Conservation (phyloP, 345 rosid genomes). For the Populus davidiana region DNA sequence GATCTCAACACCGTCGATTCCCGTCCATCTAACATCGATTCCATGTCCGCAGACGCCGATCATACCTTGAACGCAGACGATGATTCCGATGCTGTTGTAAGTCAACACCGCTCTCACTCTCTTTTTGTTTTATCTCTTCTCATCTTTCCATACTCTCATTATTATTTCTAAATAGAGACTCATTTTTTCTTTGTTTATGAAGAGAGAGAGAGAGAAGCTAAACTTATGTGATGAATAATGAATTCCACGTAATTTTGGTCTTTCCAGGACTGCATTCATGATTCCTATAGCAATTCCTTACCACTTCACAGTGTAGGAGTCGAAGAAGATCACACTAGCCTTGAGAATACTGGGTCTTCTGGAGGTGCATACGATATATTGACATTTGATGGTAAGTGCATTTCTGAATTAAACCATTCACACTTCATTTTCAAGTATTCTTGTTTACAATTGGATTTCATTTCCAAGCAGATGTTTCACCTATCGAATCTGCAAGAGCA, state of each 20-base stretch:
- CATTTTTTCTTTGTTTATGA: too few species aligned
- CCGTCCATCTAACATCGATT: constrained; percentile 41
- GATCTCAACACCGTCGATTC: constrained; percentile 82
- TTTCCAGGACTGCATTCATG: constrained; percentile 66
- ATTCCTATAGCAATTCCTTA: constrained; percentile 62
- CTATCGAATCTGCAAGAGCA: constrained; percentile 78
- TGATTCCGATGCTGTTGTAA: constrained; percentile 52
- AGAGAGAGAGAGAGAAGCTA: too few species aligned
- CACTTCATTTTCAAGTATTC: neutral
- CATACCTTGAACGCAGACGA: constrained; percentile 46
- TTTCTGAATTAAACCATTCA: neutral
- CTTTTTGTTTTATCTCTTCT: neutral
- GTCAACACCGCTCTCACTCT: constrained; percentile 1
- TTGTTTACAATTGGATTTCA: too few species aligned
- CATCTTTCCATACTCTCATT: neutral
- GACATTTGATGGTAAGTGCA: constrained; percentile 52
- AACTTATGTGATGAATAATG: too few species aligned
- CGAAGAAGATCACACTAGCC: constrained; percentile 55
- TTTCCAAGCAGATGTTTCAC: constrained; percentile 56
- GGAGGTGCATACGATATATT: constrained; percentile 49
- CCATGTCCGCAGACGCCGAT: constrained; percentile 34
- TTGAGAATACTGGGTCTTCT: constrained; percentile 45
- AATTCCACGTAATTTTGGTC: neutral
- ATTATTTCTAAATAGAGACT: too few species aligned
- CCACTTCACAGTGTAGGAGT: constrained; percentile 57